Evolutionary conservation across 2,329 filamentous ascomycete genomes (phyloP), one percentile per base, ranked within the genome.

Genomic region (Camptophora hylomeconis): DNA sequence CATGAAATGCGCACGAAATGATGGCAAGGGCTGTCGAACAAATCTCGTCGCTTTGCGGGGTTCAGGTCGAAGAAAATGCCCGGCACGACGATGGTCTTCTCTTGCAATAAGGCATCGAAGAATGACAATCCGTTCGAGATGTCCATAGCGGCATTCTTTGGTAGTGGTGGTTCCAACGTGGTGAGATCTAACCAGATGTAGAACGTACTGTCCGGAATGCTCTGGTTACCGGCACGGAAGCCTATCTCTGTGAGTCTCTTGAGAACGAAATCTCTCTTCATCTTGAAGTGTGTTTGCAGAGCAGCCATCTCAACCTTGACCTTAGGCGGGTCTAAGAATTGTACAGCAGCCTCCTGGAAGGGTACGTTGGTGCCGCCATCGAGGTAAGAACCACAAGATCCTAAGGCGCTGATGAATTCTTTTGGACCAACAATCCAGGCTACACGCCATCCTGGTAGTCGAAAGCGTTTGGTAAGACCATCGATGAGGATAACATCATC

Each of bases 31-130:
- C 74, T 82, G 58, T 95, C 87, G 43, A 95, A 95, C 44, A 95
- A 57, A 54, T 95, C 87, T 51, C 87, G 69, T 41, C 87, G 70
- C 53, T 83, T 79, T 19, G 80, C 78, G 3, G 87, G 87, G 61
- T 95, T 95, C 40, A 95, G 59, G 49, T 95, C 87, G 53, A 95
- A 95, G 69, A 95, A 95, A 55, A 95, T 95, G 36, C 87, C 87
- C 0, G 87, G 87, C 4, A 95, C 87, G 11, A 94, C 84, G 49
- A 94, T 94, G 42, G 92, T 82, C 67, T 92, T 92, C 64, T 94
- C 84, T 48, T 80, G 74, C 24, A 95, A 63, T 50, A 89, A 89
- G 17, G 84, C 84, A 53, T 89, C 75, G 72, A 95, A 94, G 69
- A 95, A 95, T 62, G 92, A 93, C 48, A 95, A 63, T 6, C 87